Evolutionary conservation across 2,329 filamentous ascomycete species (phyloP).

Genomic region (Neoscytalidium dimidiatum): DNA sequence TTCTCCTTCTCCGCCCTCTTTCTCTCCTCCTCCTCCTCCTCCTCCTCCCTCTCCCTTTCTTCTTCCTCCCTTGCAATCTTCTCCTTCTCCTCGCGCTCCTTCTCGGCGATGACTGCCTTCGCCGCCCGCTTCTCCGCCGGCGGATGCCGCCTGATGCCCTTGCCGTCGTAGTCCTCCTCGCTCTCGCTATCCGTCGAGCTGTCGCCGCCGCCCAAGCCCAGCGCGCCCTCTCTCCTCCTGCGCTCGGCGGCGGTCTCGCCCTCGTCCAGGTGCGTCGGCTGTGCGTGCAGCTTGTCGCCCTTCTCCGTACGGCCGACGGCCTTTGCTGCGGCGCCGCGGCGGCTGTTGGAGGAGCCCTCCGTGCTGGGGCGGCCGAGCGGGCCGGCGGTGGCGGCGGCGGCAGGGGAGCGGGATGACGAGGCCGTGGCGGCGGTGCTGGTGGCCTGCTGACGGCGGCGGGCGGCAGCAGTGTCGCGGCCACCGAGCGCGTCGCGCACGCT

Average conservation of each 20-base stretch:
- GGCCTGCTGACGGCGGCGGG: slow-evolving; percentile 44
- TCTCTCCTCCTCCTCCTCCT: background rate
- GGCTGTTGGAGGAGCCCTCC: background rate
- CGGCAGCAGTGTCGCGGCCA: slow-evolving; percentile 35
- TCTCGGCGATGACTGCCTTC: background rate
- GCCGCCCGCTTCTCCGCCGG: slow-evolving; percentile 9
- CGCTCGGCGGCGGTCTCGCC: slow-evolving; percentile 75
- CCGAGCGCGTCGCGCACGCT: slow-evolving; percentile 41
- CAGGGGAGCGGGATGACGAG: slow-evolving; percentile 27
- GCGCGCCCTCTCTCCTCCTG: slow-evolving; percentile 70
- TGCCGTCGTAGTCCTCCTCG: slow-evolving; percentile 38
- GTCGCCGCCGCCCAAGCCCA: slow-evolving; percentile 56
- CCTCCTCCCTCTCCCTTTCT: background rate
- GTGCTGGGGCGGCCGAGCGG: slow-evolving; percentile 35
- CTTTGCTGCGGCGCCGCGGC: background rate
- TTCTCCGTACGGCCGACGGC: slow-evolving; percentile 19
- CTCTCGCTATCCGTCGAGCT: slow-evolving; percentile 53
- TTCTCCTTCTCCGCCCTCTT: background rate
- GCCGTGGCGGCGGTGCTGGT: slow-evolving; percentile 19
- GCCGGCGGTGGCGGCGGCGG: slow-evolving; percentile 23
- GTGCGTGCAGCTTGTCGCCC: slow-evolving; percentile 18
- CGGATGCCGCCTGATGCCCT: slow-evolving; percentile 12
- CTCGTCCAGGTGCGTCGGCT: slow-evolving; percentile 39
- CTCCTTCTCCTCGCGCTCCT: background rate
- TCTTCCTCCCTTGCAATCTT: background rate